Conservation (phyloP, 441 rosid genomes). For the Arabidopsis lyrata region DNA sequence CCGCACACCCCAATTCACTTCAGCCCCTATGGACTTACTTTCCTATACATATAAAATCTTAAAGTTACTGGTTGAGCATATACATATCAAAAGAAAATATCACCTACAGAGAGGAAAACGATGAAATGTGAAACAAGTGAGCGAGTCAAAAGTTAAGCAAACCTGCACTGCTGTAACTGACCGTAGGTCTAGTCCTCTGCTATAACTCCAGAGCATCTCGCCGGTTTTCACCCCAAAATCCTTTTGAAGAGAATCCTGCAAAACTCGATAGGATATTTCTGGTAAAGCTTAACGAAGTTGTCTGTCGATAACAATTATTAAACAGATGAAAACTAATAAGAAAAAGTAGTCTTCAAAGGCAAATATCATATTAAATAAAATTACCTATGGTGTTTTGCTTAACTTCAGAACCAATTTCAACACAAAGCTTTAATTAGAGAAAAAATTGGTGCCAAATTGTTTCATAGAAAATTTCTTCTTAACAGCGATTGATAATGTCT, state of each 20-base stretch:
- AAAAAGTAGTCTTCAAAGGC: slow-evolving; percentile 5
- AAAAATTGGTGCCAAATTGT: background rate
- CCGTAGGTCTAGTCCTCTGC: slow-evolving; percentile 89
- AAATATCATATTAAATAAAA: background rate
- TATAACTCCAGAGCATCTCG: slow-evolving; percentile 95
- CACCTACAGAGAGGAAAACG: slow-evolving; percentile 9
- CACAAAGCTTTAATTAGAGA: background rate
- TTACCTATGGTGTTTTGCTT: background rate
- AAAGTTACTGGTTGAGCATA: slow-evolving; percentile 20
- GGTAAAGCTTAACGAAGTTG: slow-evolving; percentile 20
- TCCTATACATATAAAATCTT: slow-evolving; percentile 61
- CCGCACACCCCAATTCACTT: slow-evolving; percentile 98
- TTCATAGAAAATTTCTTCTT: background rate
- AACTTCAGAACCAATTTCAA: slow-evolving; percentile 15
- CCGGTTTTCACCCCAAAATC: slow-evolving; percentile 93
- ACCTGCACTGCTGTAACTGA: slow-evolving; percentile 85
- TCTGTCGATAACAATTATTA: background rate
- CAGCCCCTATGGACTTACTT: slow-evolving; percentile 93
- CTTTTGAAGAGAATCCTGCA: slow-evolving; percentile 79
- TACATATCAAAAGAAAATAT: slow-evolving; percentile 15
- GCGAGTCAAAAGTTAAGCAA: slow-evolving; percentile 34
- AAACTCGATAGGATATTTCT: slow-evolving; percentile 27
- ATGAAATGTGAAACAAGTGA: slow-evolving; percentile 17
- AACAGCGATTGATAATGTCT: slow-evolving; percentile 3
- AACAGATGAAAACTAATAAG: background rate